Conservation (phyloP, 2,329 filamentous ascomycete species). For the Lasiodiplodia gonubiensis region DNA sequence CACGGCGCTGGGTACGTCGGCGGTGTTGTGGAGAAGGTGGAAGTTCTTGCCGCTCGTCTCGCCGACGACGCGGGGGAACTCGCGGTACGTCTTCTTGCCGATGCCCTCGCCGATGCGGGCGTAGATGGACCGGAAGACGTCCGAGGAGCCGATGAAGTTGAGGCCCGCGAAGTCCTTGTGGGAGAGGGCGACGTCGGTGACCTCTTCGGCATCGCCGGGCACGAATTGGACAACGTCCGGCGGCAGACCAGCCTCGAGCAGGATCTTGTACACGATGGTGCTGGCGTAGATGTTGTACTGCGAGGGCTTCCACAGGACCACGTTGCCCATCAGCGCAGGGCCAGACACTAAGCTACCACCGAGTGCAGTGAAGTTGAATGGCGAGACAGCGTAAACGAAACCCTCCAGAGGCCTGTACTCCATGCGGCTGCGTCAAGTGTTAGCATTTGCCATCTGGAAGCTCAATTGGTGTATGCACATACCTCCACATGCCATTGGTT, state of each 20-base stretch:
- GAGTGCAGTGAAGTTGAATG: constrained; percentile 97
- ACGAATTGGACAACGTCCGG: constrained; percentile 91
- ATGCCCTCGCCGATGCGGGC: constrained; percentile 85
- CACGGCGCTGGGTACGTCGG: constrained; percentile 78
- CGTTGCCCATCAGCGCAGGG: constrained; percentile 89
- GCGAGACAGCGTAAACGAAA: constrained; percentile 93
- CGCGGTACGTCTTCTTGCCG: constrained; percentile 78
- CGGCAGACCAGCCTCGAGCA: constrained; percentile 88
- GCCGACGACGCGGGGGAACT: constrained; percentile 86
- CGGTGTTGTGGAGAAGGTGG: constrained; percentile 78
- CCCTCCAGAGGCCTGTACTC: constrained; percentile 93
- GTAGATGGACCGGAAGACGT: constrained; percentile 87
- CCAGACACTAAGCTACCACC: constrained; percentile 83
- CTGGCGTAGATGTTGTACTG: constrained; percentile 87
- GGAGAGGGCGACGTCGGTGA: constrained; percentile 76
- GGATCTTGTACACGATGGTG: constrained; percentile 87
- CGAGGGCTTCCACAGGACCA: constrained; percentile 94
- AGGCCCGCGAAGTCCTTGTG: constrained; percentile 84
- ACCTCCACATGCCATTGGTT: constrained; percentile 75
- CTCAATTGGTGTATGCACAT: constrained; percentile 53
- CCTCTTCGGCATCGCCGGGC: constrained; percentile 81
- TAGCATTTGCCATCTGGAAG: constrained; percentile 34
- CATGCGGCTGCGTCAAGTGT: constrained; percentile 59
- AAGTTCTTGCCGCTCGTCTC: constrained; percentile 96
- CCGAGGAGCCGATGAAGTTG: constrained; percentile 92